These are phyloP conservation scores for Fraxinus floribunda DNA, from an alignment of 305 asterid genomes.

Conservation along the genomic window DNA sequence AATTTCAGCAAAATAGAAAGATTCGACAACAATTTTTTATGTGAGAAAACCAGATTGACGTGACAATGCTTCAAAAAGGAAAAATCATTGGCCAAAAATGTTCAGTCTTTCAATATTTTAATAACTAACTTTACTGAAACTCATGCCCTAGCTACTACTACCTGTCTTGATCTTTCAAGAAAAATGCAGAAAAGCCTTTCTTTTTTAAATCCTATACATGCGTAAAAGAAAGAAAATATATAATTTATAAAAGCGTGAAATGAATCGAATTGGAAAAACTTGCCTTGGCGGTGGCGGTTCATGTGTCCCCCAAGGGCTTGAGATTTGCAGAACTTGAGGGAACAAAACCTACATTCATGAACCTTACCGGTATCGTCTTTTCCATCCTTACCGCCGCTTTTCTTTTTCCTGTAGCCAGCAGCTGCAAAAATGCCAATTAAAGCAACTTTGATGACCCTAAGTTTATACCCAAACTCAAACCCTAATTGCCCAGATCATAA, in stretches of 20 bases:
- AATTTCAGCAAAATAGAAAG: slow-evolving; percentile 17
- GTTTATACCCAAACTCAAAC: slow-evolving; percentile 25
- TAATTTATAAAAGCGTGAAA: background rate
- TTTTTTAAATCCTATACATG: background rate
- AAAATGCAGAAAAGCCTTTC: background rate
- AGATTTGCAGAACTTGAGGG: slow-evolving; percentile 98
- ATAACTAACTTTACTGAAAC: slow-evolving; percentile 31
- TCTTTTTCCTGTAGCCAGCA: slow-evolving; percentile 65
- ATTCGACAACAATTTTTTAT: background rate
- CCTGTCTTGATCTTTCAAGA: background rate
- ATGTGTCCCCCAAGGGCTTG: slow-evolving; percentile 99
- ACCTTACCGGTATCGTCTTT: slow-evolving; percentile 60
- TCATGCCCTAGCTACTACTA: slow-evolving; percentile 16
- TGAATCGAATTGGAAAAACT: slow-evolving; percentile 11
- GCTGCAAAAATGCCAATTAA: slow-evolving; percentile 36
- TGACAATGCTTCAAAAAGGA: slow-evolving; percentile 30
- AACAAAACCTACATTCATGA: slow-evolving; percentile 96
- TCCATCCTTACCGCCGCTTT: slow-evolving; percentile 58
- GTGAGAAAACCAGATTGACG: slow-evolving; percentile 37
- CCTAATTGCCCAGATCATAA: slow-evolving; percentile 6
- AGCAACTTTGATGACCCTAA: slow-evolving; percentile 54
- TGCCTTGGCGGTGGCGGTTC: slow-evolving; percentile 99
- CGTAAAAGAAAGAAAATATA: slow-evolving; percentile 5
- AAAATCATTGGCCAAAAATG: background rate
- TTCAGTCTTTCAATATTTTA: background rate